These are phyloP conservation scores for Boletellus ananas DNA, from an alignment of 768 basidiomycete species.

Conservation along the genomic window DNA sequence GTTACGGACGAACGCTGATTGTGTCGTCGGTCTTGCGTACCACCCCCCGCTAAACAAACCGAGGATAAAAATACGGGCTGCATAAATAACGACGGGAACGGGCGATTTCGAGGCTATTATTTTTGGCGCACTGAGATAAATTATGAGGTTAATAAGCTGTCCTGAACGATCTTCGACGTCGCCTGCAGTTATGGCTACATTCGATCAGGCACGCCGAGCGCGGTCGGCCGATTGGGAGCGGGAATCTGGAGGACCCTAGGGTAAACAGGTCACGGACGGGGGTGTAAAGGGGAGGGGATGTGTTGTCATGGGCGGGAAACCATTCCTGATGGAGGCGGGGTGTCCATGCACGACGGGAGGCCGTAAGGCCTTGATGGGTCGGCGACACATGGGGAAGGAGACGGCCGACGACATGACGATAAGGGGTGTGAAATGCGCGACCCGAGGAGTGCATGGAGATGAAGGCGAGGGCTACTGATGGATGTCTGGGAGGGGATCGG, in stretches of 20 bases:
- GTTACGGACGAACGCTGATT: background rate
- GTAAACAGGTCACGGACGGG: no score
- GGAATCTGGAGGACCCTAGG: no score
- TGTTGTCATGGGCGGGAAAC: constrained; percentile 4
- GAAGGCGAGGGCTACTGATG: background rate
- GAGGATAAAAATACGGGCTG: constrained; percentile 22
- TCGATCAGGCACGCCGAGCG: constrained; percentile 27
- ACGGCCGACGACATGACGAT: background rate
- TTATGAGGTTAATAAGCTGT: constrained; percentile 16
- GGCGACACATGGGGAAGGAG: background rate
- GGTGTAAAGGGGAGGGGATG: background rate
- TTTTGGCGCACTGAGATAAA: constrained; percentile 30
- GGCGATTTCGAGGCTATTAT: constrained; percentile 25
- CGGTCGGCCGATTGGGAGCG: background rate
- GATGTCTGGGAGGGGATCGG: background rate
- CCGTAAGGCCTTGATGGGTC: constrained; percentile 17
- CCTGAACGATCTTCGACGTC: constrained; percentile 22
- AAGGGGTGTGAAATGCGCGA: constrained; percentile 11
- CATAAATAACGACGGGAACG: constrained; percentile 19
- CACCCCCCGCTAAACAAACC: background rate
- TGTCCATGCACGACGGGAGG: constrained; percentile 9
- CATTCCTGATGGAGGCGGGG: constrained; percentile 11
- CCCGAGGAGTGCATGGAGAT: constrained; percentile 24
- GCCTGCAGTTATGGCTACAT: constrained; percentile 15
- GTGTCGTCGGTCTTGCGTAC: background rate